Evolutionary conservation across 2,329 filamentous ascomycete genomes (phyloP).

Genomic region (Penicillium vulpinum): DNA sequence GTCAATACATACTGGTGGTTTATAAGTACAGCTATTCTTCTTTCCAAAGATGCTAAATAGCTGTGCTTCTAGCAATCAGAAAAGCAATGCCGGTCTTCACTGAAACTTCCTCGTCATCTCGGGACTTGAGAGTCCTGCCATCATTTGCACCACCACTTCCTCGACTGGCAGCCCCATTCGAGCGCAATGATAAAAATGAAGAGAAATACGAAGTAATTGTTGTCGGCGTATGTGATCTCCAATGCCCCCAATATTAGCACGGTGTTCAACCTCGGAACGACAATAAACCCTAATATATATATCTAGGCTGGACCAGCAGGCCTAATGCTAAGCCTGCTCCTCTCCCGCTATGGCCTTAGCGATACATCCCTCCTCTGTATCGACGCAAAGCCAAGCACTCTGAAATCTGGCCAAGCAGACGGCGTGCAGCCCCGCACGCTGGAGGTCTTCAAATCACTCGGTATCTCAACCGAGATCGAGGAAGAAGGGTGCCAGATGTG

Average conservation of each 20-base stretch:
- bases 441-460: conserved; percentile 45
- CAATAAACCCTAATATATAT: not conserved
- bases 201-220: conserved; percentile 46
- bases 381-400: conserved; percentile 39
- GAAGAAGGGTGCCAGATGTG: conserved; percentile 45
- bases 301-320: conserved; percentile 43
- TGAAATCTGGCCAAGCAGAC: conserved; percentile 46
- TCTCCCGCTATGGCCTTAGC: conserved; percentile 45
- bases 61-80: not conserved
- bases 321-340: conserved; percentile 42
- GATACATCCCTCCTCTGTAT: conserved; percentile 44
- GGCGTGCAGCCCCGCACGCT: conserved; percentile 45
- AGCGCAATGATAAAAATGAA: conserved; percentile 6
- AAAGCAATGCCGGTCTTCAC: conserved; percentile 40
- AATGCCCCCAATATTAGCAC: not conserved
- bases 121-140: conserved; percentile 40
- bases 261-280: not conserved
- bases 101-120: conserved; percentile 33
- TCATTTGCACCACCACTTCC: conserved; percentile 41
- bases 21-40: not conserved
- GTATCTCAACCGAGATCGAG: conserved; percentile 40
- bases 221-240: conserved; percentile 27
- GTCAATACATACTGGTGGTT: not conserved
- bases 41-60: not conserved
- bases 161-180: conserved; percentile 28